Conservation (phyloP, 208 protist species). For the Borovskyia barvae region DNA sequence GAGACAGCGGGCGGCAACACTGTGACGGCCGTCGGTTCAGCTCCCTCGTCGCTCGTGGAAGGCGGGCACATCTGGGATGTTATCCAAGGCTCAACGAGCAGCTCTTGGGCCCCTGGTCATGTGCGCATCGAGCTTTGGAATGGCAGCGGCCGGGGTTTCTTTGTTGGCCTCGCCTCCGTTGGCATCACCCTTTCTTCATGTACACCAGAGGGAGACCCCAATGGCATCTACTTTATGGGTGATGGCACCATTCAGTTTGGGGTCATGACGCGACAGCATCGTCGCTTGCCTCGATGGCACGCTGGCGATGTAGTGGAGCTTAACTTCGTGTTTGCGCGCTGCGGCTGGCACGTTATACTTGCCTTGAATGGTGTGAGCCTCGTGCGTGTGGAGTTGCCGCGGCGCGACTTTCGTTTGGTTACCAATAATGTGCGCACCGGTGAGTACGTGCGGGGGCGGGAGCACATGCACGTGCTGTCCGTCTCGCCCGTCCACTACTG, state of each 20-base stretch:
- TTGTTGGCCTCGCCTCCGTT: conserved; percentile 29
- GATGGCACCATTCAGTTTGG: conserved; percentile 33
- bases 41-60: conserved; percentile 3
- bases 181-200: conserved; percentile 12
- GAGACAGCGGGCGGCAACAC: conserved; percentile 13
- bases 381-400: conserved; percentile 38
- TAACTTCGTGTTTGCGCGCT: conserved; percentile 39
- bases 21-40: conserved; percentile 5
- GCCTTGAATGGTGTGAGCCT: conserved; percentile 47
- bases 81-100: conserved; percentile 6
- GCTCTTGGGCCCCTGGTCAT: conserved; percentile 30
- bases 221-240: conserved; percentile 36
- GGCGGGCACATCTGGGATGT: conserved; percentile 18
- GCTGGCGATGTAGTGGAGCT: conserved; percentile 45
- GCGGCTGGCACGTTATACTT: conserved; percentile 38
- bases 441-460: conserved; percentile 14
- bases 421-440: conserved; percentile 17
- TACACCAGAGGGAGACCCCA: conserved; percentile 15
- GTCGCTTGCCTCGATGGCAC: conserved; percentile 32
- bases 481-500: conserved; percentile 7
- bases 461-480: conserved; percentile 26
- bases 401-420: conserved; percentile 21
- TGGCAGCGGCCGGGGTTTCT: conserved; percentile 19
- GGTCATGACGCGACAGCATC: conserved; percentile 14
- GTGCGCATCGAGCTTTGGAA: conserved; percentile 31